Base-by-base conservation (phyloP, 805 yeast species). In the Lipomyces orientalis region DNA sequence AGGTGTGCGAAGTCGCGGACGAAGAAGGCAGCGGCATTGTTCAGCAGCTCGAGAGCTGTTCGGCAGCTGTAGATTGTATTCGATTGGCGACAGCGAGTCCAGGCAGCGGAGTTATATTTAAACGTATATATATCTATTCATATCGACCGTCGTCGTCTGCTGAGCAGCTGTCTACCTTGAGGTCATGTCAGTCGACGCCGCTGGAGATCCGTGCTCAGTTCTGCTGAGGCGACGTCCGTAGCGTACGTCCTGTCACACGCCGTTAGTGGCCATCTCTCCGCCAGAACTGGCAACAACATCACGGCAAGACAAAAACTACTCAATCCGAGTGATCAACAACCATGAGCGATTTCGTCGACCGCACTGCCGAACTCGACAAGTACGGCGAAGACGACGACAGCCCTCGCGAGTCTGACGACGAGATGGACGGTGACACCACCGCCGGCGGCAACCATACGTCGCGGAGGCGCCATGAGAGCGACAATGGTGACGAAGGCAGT, bases 401-500 rank as follows among this genome's bases (percentile, higher is more conserved):
- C 29, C 71, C 69, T 25, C 77, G 75, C n/a, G 82, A 77, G 73
- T 81, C 79, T 63, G 80, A 76, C 52, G 85, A 80, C 67, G 84
- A 81, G 58, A 82, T 79, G 66, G 85, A 83, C 69, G 80, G 80
- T 31, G 79, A 76, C 33, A 84, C 84, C 69, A 46, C 58, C 16
- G 19, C 33, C 31, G 3, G 22, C 14, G 25, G 14, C 35, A 63
- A 33, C 43, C 39, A 54, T 31, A 43, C n/a, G 77, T 76, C 55
- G 55, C 29, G 34, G 9, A 25, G 55, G 12, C 55, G 55, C 33
- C 16, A 52, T 19, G 82, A 77, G 73, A 81, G 78, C 64, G 80
- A 77, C 39, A 84, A 80, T 67, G 84, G 80, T 58, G 83, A 79
- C 66, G 80, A 77, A 37, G 86, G 83, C 69, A 80, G 81, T 31